Conservation (phyloP, 2,329 filamentous ascomycete genomes). For the Rutstroemia sp. region DNA sequence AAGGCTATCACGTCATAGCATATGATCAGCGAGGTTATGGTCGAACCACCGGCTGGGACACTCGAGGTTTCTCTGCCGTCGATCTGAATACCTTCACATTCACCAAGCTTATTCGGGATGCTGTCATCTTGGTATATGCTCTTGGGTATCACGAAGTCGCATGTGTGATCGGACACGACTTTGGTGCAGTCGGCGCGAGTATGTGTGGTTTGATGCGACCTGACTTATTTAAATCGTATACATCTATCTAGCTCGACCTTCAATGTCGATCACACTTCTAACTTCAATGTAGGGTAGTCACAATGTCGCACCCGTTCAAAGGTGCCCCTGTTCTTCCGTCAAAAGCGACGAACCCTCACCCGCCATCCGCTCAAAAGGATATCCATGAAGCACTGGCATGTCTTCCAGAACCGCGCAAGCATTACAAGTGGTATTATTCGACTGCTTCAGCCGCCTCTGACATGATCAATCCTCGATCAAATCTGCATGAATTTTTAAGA, state of each 20-base stretch:
- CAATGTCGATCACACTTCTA: background rate
- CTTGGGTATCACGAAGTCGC: slow-evolving; percentile 51
- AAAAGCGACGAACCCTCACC: slow-evolving; percentile 26
- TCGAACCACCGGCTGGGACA: slow-evolving; percentile 55
- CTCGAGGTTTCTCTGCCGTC: slow-evolving; percentile 40
- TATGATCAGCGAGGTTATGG: slow-evolving; percentile 64
- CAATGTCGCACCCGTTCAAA: slow-evolving; percentile 61
- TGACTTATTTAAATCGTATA: slow-evolving; percentile 52
- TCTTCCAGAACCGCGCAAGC: slow-evolving; percentile 52
- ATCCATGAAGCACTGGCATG: slow-evolving; percentile 49
- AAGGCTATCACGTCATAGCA: slow-evolving; percentile 59
- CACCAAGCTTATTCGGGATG: slow-evolving; percentile 53
- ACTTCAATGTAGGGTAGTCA: slow-evolving; percentile 35
- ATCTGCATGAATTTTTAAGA: slow-evolving; percentile 52
- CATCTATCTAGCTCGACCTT: background rate
- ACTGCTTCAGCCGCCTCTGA: slow-evolving; percentile 38
- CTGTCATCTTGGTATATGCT: slow-evolving; percentile 52
- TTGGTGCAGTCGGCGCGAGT: slow-evolving; percentile 53
- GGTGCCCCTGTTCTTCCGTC: slow-evolving; percentile 22
- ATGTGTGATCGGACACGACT: slow-evolving; percentile 60
- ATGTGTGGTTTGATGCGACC: slow-evolving; percentile 54
- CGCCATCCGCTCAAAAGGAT: slow-evolving; percentile 29
- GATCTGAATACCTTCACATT: slow-evolving; percentile 50
- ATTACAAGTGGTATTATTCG: slow-evolving; percentile 64
- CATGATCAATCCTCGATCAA: slow-evolving; percentile 41